Percentiles rank a stretch among this genome's conserved stretches.
phyloP scores from a whole-genome alignment of 2,329 filamentous ascomycete genomes.

The Ceratocystis colombiana region DNA sequence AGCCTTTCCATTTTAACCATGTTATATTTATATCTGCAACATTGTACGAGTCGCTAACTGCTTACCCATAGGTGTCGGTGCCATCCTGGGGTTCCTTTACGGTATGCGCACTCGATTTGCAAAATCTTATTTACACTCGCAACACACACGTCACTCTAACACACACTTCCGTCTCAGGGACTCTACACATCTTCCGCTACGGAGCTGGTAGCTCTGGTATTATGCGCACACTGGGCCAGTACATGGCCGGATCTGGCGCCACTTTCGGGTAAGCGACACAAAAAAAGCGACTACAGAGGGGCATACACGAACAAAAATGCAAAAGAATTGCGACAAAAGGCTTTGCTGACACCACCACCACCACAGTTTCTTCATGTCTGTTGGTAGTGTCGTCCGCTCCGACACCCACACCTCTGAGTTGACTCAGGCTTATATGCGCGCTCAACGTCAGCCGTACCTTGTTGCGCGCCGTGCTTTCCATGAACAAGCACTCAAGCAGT shows the following conservation, averaged over 20 bases:
- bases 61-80: conserved; percentile 65
- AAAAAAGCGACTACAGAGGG: background rate
- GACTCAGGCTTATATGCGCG: conserved; percentile 49
- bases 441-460: conserved; percentile 65
- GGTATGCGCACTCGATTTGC: conserved; percentile 44
- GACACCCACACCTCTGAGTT: conserved; percentile 73
- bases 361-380: conserved; percentile 88
- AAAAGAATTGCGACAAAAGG: background rate
- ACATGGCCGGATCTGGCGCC: conserved; percentile 88
- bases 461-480: conserved; percentile 36
- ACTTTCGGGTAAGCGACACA: conserved; percentile 68
- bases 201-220: conserved; percentile 89
- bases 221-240: conserved; percentile 87
- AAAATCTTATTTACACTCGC: background rate
- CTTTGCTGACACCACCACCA: conserved; percentile 7
- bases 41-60: conserved; percentile 7
- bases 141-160: conserved; percentile 26
- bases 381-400: conserved; percentile 90
- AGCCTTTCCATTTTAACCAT: conserved; percentile 34
- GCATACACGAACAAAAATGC: background rate
- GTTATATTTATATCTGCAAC: background rate
- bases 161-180: conserved; percentile 45
- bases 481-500: conserved; percentile 16
- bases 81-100: conserved; percentile 96
- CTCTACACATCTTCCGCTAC: conserved; percentile 89